Evolutionary conservation across 2,329 filamentous ascomycete genomes (phyloP).

Genomic region (Purpureocillium lavendulum): DNA sequence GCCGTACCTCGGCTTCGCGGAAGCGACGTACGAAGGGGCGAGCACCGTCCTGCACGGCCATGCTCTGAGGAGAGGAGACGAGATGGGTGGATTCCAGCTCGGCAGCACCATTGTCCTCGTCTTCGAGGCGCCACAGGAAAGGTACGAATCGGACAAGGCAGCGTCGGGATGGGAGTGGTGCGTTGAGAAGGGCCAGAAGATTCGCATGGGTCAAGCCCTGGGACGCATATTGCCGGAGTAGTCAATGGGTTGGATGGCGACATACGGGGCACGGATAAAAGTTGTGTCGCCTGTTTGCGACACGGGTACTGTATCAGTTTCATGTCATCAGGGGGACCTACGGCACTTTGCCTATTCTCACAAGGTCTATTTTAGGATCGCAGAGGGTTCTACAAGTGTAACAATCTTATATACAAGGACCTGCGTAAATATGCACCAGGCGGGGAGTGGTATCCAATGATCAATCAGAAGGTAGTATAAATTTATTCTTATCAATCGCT

Average conservation of each 20-base stretch:
- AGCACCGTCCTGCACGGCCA: constrained; percentile 74
- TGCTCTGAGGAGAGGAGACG: constrained; percentile 77
- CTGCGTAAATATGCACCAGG: no score
- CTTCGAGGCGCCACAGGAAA: constrained; percentile 78
- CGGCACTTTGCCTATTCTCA: no score
- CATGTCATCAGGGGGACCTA: no score
- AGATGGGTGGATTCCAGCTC: constrained; percentile 97
- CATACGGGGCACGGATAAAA: no score
- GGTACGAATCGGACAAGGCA: constrained; percentile 39
- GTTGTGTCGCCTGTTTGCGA: no score
- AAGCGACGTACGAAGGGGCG: constrained; percentile 78
- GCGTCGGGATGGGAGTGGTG: constrained; percentile 75
- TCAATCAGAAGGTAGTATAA: no score
- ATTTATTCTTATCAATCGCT: constrained; percentile 9
- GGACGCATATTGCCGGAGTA: constrained; percentile 59
- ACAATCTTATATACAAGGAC: no score
- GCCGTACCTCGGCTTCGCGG: constrained; percentile 80
- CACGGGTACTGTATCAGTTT: no score
- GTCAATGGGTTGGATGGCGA: no score
- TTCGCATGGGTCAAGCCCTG: constrained; percentile 83
- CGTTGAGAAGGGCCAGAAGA: constrained; percentile 76
- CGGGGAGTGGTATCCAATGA: no score
- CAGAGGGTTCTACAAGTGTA: no score
- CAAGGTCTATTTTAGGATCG: no score
- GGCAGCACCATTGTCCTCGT: constrained; percentile 93